Percentiles rank a stretch among this genome's conserved stretches.
phyloP scores from a whole-genome alignment of 2,329 filamentous ascomycete species.

The Alternaria gaisen region DNA sequence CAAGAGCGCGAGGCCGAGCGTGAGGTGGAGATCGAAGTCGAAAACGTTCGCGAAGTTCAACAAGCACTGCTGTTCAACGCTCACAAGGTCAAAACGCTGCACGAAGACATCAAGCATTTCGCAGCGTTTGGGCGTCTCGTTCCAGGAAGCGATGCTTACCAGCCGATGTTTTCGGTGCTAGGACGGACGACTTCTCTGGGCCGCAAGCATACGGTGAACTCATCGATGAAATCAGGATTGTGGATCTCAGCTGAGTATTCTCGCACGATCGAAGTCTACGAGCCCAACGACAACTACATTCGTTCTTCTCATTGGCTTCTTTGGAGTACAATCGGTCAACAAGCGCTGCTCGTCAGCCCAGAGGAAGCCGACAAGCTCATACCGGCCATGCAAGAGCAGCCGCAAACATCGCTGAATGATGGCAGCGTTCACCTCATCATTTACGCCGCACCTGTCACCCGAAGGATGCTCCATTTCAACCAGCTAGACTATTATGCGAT shows the following conservation, averaged over 20 bases:
- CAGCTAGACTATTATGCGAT: conserved; percentile 62
- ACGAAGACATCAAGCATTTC: conserved; percentile 59
- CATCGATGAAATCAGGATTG: conserved; percentile 34
- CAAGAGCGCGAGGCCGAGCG: conserved; percentile 57
- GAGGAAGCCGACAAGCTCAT: conserved; percentile 70
- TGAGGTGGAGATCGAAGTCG: conserved; percentile 67
- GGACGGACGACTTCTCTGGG: conserved; percentile 49
- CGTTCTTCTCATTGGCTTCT: conserved; percentile 69
- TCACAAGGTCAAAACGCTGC: conserved; percentile 57
- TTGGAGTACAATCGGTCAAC: conserved; percentile 59
- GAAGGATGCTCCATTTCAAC: conserved; percentile 68
- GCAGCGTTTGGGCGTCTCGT: conserved; percentile 56
- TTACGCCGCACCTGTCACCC: conserved; percentile 69
- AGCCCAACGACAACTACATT: conserved; percentile 56
- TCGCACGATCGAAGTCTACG: conserved; percentile 53
- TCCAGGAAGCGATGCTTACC: conserved; percentile 49
- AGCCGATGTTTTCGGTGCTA: conserved; percentile 56
- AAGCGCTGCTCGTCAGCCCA: conserved; percentile 66
- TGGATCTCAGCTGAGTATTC: conserved; percentile 60
- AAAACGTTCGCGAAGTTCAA: conserved; percentile 65
- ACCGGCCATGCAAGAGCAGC: conserved; percentile 49
- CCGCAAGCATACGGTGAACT: conserved; percentile 37
- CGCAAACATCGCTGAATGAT: neutral
- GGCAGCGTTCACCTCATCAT: conserved; percentile 58
- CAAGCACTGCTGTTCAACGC: conserved; percentile 55